Evolutionary conservation across 371 early-diverging fungal species (phyloP), one percentile per base, ranked within the genome.

Genomic region (Amoeboaphelidium protococcarum): DNA sequence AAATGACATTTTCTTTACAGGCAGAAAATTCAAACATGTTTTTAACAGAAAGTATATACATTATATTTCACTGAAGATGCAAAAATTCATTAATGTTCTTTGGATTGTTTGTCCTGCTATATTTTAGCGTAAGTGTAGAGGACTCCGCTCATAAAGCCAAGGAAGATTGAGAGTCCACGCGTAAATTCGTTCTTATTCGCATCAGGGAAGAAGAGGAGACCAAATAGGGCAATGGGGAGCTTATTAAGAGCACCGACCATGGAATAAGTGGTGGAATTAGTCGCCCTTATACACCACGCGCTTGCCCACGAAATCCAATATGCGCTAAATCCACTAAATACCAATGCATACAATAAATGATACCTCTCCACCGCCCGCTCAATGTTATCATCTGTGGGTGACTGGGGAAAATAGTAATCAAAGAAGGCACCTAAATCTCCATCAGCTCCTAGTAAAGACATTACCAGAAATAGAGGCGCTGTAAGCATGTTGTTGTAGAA

Each of bases 181-280:
- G 27, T 16, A 42, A 16, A 40, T 40, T 2, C 6, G 19, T 40
- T 40, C 13, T 40, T 40, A 2, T 40, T 2, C 19, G 76, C 74
- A 54, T 84, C 90, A 37, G 74, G 74, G 60, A 94, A 84, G 61
- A 90, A 88, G 13, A 92, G 47, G 68, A 98, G 83, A 23, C 96
- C 96, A 44, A 84, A 78, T 26, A 87, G 62, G 2, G 98, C 86
- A 40, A 97, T 81, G 2, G 97, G 88, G 23, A 96, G 67, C 59
- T 99, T 98, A 65, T 99, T 99, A 26, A 97, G 68, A 0, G 98
- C 91, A 19, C 97, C 98, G n/a, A 89, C 82, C 96, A 99, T 96
- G 42, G 82, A 62, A 60, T 91, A 85, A 0, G 97, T 94, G 2
- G 99, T 99, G 1, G 95, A 86, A 0, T 76, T 74, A 12, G 96